Evolutionary conservation across 2,329 filamentous ascomycete species (phyloP), one percentile per base, ranked within the genome.

Genomic region (Fusarium compactum): DNA sequence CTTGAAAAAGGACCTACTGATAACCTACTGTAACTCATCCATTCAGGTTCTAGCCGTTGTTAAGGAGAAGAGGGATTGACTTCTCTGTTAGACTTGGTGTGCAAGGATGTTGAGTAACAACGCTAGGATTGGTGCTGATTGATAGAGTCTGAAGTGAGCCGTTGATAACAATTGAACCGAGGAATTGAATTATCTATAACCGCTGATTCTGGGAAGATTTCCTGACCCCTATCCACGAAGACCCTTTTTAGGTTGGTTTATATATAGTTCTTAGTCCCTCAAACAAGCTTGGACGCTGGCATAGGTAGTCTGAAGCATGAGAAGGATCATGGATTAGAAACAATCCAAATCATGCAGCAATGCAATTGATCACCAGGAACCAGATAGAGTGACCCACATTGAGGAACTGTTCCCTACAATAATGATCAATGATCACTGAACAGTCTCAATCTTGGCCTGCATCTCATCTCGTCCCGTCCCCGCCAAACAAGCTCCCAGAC

Each of bases 401-500:
- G 45, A 60, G 32, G 18, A 60, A 64, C 51, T 30, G 29, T 48
- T 58, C 63, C 15, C 27, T 61, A 46, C 38, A 18, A 34, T 18
- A 34, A 3, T 16, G 32, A 10, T 34, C 9, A 34, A 8, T 34
- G 32, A 34, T 38, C 18, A 38, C 59, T 60, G 40, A 41, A n/a
- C 51, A 63, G 52, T 32, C 34, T 54, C 34, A 66, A 66, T 58
- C 72, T 75, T 75, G 72, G 72, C 70, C 38, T 74, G 70, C 72
- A 74, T 72, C 53, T 44, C 47, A 58, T 66, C 72, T 70, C 70
- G 72, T 72, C 53, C 41, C 45, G 59, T 66, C 72, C 71, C 72
- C 72, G 72, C 69, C 68, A 52, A 69, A 74, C 68, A 74, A 71
- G 62, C 70, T 72, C 66, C 53, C 65, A 61, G n/a, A 43, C 47